A percentile compares a stretch with the other conserved stretches of the same genome.
Evolutionary conservation across 345 rosid species (phyloP).

Genomic region (Corchorus olitorius): DNA sequence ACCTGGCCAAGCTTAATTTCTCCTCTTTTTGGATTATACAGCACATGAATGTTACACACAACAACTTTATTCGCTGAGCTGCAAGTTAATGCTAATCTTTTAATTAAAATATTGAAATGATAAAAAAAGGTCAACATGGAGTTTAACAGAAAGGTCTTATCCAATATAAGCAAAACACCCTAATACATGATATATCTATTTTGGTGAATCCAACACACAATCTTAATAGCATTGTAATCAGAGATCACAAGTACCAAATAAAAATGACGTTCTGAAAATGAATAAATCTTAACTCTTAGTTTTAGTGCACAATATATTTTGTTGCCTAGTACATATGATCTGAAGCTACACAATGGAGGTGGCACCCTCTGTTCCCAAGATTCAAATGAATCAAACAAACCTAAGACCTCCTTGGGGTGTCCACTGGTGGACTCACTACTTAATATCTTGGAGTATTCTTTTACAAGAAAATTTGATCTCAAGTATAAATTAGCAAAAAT

Average conservation of each 20-base stretch:
- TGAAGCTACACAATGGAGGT: not conserved
- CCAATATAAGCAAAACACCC: not conserved
- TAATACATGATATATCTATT: not conserved
- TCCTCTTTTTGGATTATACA: conserved; percentile 94
- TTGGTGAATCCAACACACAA: too few relatives aligned
- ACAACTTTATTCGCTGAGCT: conserved; percentile 63
- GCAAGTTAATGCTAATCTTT: conserved; percentile 29
- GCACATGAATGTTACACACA: conserved; percentile 88
- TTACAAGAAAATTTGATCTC: conserved; percentile 14
- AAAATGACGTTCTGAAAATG: not conserved
- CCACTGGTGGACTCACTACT: not conserved
- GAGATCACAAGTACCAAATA: not conserved
- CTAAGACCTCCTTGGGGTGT: not conserved
- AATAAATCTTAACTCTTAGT: conserved; percentile 4
- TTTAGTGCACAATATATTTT: not conserved
- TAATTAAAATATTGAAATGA: not conserved
- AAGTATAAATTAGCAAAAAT: conserved; percentile 1
- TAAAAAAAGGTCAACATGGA: not conserved
- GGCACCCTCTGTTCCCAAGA: not conserved
- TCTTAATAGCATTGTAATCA: not conserved
- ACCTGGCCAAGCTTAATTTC: conserved; percentile 98
- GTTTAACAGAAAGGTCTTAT: conserved; percentile 8
- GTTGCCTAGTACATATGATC: not conserved
- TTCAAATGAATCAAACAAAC: not conserved
- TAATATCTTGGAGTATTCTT: not conserved